phyloP scores from a whole-genome alignment of 331 rosid species.

The Quercus phellos region DNA sequence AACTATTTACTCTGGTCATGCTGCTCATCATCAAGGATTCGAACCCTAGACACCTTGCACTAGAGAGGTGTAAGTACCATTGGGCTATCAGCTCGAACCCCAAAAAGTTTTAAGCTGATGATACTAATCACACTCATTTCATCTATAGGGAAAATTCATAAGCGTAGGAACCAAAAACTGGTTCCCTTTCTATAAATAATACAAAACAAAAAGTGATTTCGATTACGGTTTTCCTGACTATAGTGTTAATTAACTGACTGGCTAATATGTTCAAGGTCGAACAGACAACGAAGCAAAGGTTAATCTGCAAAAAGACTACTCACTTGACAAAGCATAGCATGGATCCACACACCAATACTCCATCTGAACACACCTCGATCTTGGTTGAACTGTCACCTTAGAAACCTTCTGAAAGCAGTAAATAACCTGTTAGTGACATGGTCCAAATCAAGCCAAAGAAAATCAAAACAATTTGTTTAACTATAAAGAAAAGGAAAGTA shows the following conservation, averaged over 20 bases:
- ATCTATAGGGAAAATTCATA: no score
- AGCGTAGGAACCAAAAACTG: no score
- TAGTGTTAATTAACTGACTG: background rate
- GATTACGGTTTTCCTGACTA: background rate
- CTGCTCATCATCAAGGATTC: background rate
- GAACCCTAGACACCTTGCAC: no score
- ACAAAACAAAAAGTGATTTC: background rate
- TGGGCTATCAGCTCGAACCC: no score
- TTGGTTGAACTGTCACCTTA: background rate
- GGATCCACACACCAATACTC: conserved; percentile 27
- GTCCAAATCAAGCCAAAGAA: background rate
- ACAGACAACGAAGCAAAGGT: conserved; percentile 47
- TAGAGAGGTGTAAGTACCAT: no score
- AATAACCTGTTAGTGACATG: background rate
- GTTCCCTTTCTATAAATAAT: no score
- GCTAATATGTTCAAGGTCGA: conserved; percentile 35
- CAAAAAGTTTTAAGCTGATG: background rate
- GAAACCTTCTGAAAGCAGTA: background rate
- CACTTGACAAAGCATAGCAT: conserved; percentile 38
- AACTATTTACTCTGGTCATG: background rate
- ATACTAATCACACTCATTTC: no score
- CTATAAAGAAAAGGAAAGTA: background rate
- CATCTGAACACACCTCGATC: background rate
- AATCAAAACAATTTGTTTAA: background rate
- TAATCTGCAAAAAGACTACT: conserved; percentile 22